Base-by-base conservation (phyloP, 768 basidiomycete genomes). In the Rhizopogon vesiculosus region DNA sequence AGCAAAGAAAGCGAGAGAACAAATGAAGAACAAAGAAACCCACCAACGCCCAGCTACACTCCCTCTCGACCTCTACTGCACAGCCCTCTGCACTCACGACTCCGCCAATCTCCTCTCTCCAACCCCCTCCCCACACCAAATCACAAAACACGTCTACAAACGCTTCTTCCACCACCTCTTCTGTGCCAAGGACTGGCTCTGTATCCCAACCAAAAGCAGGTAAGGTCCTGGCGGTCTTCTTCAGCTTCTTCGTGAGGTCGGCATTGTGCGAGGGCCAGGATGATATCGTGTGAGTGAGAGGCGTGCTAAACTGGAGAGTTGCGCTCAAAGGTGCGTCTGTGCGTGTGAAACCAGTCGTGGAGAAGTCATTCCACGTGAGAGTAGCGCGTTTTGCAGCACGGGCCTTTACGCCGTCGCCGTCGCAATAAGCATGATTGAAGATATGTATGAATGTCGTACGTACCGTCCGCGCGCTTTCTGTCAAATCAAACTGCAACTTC, bases 131-230 rank as follows among this genome's bases (percentile, higher is more conserved):
- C 60, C 87, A 91, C 5, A 92, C 72, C 39, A 92, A 71, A 66
- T 91, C 89, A 60, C 87, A 89, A 64, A 91, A 93, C 15, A 90
- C 89, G 56, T 90, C 92, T 29, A 98, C 64, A 68, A 98, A 98
- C 1, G 88, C 81, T 69, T 93, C 93, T 66, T 99, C 96, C 42
- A 98, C 77, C 53, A 92, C 79, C 64, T 90, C 90, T 61, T 92
- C 89, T 9, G 73, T 71, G 5, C 89, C 91, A 56, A 86, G 73
- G 18, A 91, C 84, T 0, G 93, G 90, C 42, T 87, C 86, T 0
- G 91, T 96, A 64, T 97, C 93, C 90, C 93, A 96, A 0, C 91
- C 87, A 66, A 99, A 99, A 1, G 86, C 74, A 1, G 93, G 92
- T 22, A 96, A 76, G 1, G 80, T 61, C 40, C 64, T 63, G 64